Evolutionary conservation across 805 yeast species (phyloP).

Genomic region (Yamadazyma scolyti): DNA sequence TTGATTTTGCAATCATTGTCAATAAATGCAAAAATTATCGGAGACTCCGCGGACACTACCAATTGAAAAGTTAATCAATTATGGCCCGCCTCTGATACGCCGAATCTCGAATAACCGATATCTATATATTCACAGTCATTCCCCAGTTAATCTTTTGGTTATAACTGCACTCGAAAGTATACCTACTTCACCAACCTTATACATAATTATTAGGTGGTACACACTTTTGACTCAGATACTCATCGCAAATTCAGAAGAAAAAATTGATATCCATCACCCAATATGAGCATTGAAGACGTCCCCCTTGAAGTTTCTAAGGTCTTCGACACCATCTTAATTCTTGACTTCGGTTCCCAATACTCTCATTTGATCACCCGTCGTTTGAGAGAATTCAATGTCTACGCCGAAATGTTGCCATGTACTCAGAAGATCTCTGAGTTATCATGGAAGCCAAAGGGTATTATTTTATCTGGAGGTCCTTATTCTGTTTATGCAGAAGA

Average conservation of each 20-base stretch:
- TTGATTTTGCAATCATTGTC: not conserved
- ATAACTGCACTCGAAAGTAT: too few relatives aligned
- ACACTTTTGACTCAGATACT: too few relatives aligned
- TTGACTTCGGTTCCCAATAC: constrained; percentile 98
- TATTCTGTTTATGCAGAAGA: constrained; percentile 94
- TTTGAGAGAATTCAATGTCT: constrained; percentile 94
- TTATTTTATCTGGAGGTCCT: constrained; percentile 95
- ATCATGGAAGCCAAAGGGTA: constrained; percentile 93
- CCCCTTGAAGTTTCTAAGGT: constrained; percentile 73
- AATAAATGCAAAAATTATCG: not conserved
- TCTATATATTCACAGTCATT: too few relatives aligned
- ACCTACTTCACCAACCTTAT: too few relatives aligned
- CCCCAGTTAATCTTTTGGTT: too few relatives aligned
- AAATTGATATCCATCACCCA: constrained; percentile 3
- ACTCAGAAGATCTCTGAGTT: constrained; percentile 94
- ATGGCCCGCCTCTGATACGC: too few relatives aligned
- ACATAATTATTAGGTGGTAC: too few relatives aligned
- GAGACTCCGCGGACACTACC: constrained; percentile 1
- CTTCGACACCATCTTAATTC: constrained; percentile 94
- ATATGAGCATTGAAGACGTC: constrained; percentile 22
- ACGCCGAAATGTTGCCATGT: constrained; percentile 99
- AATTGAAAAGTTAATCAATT: not conserved
- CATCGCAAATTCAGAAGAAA: constrained; percentile 5
- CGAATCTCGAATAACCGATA: too few relatives aligned
- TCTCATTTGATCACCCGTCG: constrained; percentile 96